Evolutionary conservation across 805 yeast genomes (phyloP), one percentile per base, ranked within the genome.

Genomic region (Suhomyces sp.): DNA sequence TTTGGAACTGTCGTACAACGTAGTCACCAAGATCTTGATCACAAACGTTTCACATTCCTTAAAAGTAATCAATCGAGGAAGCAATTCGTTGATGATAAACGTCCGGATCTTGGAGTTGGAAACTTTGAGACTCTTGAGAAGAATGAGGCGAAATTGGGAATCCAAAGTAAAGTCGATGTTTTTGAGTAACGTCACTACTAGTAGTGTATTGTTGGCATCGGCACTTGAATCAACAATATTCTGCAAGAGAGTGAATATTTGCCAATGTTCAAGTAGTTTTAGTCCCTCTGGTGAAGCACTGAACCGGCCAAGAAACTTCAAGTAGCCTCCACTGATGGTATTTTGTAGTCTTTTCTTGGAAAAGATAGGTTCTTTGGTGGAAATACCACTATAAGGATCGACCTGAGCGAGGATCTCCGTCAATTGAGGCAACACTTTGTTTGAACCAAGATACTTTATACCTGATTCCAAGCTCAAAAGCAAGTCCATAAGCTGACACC

Each of bases 321-420:
- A 81, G 65, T 92, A 93, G 0, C 97, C 97, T 53, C 74, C 69
- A 44, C 90, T 82, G 22, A 88, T 65, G 3, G 96, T 88, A 0
- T 77, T 73, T 38, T 82, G 82, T 45, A 93, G 67, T 36, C 88
- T 72, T 2, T 70, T 70, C 42, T 74, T 77, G 1, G 90, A 82
- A 52, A 93, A 82, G 2, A 93, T 79, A 12, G 96, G 94, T 47
- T 87, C 93, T 1, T 80, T 70, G 0, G 94, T 84, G 4, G 78
- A 71, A 31, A 90, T 80, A 0, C 96, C 96, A 63, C 91, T 85
- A 64, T 75, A 78, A 0, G 93, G 93, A 61, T 88, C 96, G 19
- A 89, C 72, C 66, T 89, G 96, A 0, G 94, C 94, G 42, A 93
- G 74, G 48, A 96, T 85, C 60, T 94, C 97, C 0, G 96, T 91